Base-by-base conservation (phyloP, 352 stramenopile species). In the Pythium guiyangense region DNA sequence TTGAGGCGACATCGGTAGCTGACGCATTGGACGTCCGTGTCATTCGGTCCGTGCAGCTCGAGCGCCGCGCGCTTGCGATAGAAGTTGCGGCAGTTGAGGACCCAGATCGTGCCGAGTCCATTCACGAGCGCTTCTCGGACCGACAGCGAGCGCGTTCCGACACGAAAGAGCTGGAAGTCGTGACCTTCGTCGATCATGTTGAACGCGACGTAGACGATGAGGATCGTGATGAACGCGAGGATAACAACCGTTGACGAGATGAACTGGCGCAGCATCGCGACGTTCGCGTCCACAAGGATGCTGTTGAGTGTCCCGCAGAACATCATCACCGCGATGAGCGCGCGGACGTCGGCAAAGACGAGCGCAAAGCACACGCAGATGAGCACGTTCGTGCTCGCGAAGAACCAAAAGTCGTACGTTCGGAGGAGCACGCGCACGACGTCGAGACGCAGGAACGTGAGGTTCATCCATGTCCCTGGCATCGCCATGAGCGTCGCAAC, bases 371-470 rank as follows among this genome's bases (percentile, higher is more conserved):
- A 6, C 35, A 62, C n/a, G n/a, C 20, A 61, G 31, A 57, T 42
- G 52, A 27, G 40, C 18, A 51, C 63, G 52, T 34, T 63, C 56
- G 12, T 60, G 26, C 10, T 60, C 43, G 44, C 57, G 31, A 73
- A 73, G 53, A 70, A 77, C 66, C 63, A 77, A 48, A 77, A 73
- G 6, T 80, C 69, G 49, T 77, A 77, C 1, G 66, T 77, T 10
- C 45, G 49, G 0, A 57, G 25, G 14, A 77, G 26, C 1, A 70
- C 6, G 20, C 66, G 49, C 10, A 72, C 60, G 4, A 77, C 57
- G 35, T 74, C 66, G 48, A 49, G 5, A 2, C 54, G 45, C 14
- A 60, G 29, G 8, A 50, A 35, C 14, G 39, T 20, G 39, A 45
- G 12, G 39, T 45, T 45, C 2, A 22, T 20, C 5, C 2, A 20